Evolutionary conservation across 2,329 filamentous ascomycete genomes (phyloP), one percentile per base, ranked within the genome.

Genomic region (Ceratocystis huliohia): DNA sequence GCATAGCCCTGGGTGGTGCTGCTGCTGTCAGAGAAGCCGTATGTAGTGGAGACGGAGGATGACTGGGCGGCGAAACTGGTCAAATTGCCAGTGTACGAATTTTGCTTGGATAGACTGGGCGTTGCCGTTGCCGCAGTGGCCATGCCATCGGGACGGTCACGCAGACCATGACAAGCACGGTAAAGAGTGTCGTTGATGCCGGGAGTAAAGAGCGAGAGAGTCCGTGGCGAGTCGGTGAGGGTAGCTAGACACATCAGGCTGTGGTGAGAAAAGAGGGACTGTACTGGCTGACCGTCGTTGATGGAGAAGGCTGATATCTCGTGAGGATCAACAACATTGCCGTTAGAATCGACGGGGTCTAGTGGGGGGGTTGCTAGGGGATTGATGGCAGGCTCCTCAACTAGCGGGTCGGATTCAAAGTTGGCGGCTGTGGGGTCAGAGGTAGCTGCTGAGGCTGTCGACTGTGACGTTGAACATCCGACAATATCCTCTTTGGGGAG

Each of bases 241-340:
- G 90, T 84, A 28, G 88, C 90, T 13, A 99, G 80, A 63, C 89
- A 87, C 28, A 96, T 77, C 46, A 97, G 79, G 72, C 96, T 97
- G 81, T 96, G 96, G 73, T 96, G 91, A 0, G 93, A 97, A 74
- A 99, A 97, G 5, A 96, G 82, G 0, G 91, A 91, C 74, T 96
- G 91, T 22, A 88, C 84, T 73, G 96, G 92, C 5, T 88, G 82
- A 3, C 88, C 85, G 8, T 87, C 84, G 70, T 96, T 90, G 7
- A 96, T 79, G 0, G 88, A 88, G 65, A 96, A 78, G 2, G 87
- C 85, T 0, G 89, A 88, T 65, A 93, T 86, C 69, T 91, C 84
- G 63, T 84, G 85, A 8, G 88, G 82, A 71, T 92, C 89, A 64
- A 96, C 75, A 1, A 88, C 81, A 71, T 91, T 90, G 63, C 90